phyloP scores from a whole-genome alignment of 345 rosid species.

The Diplotaxis tenuifolia region DNA sequence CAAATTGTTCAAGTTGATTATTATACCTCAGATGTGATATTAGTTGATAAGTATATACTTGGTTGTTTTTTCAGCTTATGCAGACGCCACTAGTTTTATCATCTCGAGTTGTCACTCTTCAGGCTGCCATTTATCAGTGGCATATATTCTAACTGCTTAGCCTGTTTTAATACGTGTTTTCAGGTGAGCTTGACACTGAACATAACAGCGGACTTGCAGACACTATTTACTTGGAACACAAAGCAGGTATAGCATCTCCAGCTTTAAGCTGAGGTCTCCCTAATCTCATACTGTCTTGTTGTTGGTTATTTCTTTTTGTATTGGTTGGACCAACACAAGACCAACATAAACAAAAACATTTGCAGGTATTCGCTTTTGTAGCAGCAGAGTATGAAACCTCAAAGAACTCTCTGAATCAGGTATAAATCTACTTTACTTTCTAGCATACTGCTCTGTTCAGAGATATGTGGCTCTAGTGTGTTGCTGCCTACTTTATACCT shows the following conservation, averaged over 20 bases:
- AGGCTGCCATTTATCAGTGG: neutral
- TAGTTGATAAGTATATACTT: neutral
- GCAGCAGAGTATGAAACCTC: slow-evolving; percentile 90
- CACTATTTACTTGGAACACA: slow-evolving; percentile 94
- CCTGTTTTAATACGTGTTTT: slow-evolving; percentile 28
- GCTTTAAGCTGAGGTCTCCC: neutral
- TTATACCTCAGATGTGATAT: neutral
- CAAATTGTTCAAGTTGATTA: neutral
- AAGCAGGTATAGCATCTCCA: slow-evolving; percentile 61
- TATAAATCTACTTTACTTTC: slow-evolving; percentile 23
- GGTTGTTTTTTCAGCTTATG: neutral
- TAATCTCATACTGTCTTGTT: neutral
- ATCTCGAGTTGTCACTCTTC: neutral
- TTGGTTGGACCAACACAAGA: neutral
- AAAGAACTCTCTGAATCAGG: slow-evolving; percentile 83
- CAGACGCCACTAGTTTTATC: neutral
- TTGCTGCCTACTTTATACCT: too few relatives aligned
- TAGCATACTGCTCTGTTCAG: neutral
- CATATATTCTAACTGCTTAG: neutral
- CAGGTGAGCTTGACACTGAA: slow-evolving; percentile 92
- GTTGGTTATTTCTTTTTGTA: neutral
- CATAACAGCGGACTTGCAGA: slow-evolving; percentile 82
- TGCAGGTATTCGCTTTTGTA: slow-evolving; percentile 81
- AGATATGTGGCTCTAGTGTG: neutral
- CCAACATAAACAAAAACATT: neutral